Evolutionary conservation across 495 filamentous ascomycete species (phyloP), one percentile per base, ranked within the genome.

Genomic region (Penicillium roqueforti): DNA sequence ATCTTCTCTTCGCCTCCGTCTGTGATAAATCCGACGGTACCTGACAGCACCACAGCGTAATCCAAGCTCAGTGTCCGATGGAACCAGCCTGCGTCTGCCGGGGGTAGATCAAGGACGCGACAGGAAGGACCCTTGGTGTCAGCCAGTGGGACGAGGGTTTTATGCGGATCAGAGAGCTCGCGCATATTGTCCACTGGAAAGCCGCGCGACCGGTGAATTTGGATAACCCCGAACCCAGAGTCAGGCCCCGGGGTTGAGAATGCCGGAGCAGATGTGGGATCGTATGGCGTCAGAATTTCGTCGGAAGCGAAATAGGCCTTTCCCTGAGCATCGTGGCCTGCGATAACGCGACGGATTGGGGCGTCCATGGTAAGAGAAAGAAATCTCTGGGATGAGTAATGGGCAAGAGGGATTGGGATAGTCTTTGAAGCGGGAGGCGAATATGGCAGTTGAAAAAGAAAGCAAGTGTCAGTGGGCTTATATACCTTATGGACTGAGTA

Each of bases 21-120:
- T 3, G 55, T 62, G 16, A 64, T 59, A 2, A 67, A 22, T 6
- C 53, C 61, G 14, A 64, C 52, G 9, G 59, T 58, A 0, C 63
- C 63, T 19, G 55, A 55, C 1, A 68, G 40, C 0, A 68, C 40
- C 9, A 68, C 56, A 18, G 47, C 47, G 18, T 64, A 68, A 26
- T 67, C 63, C 26, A 68, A 44, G 39, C 59, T 63, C 23, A 68
- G 28, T 2, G 63, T 68, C 1, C 65, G 63, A 36, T 67, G 65
- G 57, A 68, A 64, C 62, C 59, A 66, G 16, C 59, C 62, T 20
- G 41, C 18, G 7, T 66, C 54, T 9, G 57, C 47, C 18, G 62
- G 59, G 9, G 60, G 62, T 4, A 65, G 49, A 20, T 63, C 54
- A 5, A 62, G 20, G 9, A 68, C 51, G 22, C 68, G 65, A 52